phyloP scores from a whole-genome alignment of 1,284 basidiomycete species.

The Nidula niveotomentosa region DNA sequence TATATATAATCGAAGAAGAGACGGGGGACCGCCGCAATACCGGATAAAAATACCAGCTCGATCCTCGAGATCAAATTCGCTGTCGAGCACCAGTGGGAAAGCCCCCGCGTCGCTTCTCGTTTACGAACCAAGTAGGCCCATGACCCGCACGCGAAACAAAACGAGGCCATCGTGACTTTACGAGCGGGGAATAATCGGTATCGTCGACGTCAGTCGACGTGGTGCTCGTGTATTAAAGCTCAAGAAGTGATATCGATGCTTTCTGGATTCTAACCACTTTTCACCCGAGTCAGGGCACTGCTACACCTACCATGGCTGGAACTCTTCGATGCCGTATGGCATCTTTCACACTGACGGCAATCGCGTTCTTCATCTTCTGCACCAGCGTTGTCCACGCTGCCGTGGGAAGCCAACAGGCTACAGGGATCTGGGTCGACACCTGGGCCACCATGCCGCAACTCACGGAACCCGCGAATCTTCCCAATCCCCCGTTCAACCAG shows the following conservation, averaged over 20 bases:
- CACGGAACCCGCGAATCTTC: slow-evolving; percentile 41
- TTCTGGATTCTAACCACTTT: not conserved
- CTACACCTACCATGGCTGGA: not conserved
- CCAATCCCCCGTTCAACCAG: slow-evolving; percentile 37
- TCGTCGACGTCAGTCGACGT: not conserved
- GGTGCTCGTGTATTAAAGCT: not conserved
- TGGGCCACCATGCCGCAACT: slow-evolving; percentile 51
- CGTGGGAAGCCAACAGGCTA: not conserved
- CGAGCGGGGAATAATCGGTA: not conserved
- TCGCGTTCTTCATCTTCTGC: not conserved
- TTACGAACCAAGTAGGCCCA: too few species aligned
- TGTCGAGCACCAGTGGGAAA: too few species aligned
- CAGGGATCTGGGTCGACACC: slow-evolving; percentile 38
- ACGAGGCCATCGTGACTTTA: not conserved
- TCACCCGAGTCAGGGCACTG: not conserved
- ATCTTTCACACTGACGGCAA: not conserved
- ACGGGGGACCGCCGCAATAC: too few species aligned
- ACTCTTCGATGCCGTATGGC: not conserved
- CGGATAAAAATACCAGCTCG: too few species aligned
- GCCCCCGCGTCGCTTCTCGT: too few species aligned
- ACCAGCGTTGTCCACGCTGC: not conserved
- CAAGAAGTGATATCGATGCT: too few species aligned
- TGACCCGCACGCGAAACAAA: too few species aligned
- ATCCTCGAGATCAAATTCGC: too few species aligned
- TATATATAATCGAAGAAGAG: too few species aligned